Evolutionary conservation across 2,329 filamentous ascomycete species (phyloP).

Genomic region (Reticulascus tulasneorum): DNA sequence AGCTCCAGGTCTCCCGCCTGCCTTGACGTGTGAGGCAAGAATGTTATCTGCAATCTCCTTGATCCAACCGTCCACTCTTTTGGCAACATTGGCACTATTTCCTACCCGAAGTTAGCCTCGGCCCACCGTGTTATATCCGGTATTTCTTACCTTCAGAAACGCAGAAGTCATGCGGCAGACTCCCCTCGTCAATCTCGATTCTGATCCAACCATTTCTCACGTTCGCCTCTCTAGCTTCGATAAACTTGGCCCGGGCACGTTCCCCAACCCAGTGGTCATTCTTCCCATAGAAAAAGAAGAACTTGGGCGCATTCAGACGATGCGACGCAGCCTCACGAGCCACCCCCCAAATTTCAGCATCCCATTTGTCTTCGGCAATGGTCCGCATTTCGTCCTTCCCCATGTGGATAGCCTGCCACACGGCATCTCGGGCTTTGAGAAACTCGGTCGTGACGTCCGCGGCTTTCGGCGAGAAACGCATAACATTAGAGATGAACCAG

Average conservation of each 20-base stretch:
- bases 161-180: conserved; percentile 60
- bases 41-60: conserved; percentile 9
- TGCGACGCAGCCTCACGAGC: no score
- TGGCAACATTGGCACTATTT: conserved; percentile 10
- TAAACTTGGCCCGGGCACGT: conserved; percentile 52
- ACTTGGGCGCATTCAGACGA: conserved; percentile 43
- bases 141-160: conserved; percentile 28
- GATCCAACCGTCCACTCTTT: conserved; percentile 8
- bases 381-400: conserved; percentile 56
- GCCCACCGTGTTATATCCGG: no score
- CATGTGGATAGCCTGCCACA: conserved; percentile 57
- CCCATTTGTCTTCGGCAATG: conserved; percentile 58
- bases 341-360: conserved; percentile 53
- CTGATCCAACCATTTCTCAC: conserved; percentile 35
- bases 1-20: no score
- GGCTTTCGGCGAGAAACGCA: conserved; percentile 46
- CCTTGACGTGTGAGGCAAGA: no score
- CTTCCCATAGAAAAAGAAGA: conserved; percentile 57
- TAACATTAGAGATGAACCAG: conserved; percentile 37
- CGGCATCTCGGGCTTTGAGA: conserved; percentile 52
- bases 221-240: conserved; percentile 34
- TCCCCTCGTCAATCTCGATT: conserved; percentile 51
- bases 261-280: conserved; percentile 61
- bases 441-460: conserved; percentile 49
- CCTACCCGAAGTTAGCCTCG: no score